Conservation (phyloP, 179 eudicot genomes). For the Kewa caespitosa region DNA sequence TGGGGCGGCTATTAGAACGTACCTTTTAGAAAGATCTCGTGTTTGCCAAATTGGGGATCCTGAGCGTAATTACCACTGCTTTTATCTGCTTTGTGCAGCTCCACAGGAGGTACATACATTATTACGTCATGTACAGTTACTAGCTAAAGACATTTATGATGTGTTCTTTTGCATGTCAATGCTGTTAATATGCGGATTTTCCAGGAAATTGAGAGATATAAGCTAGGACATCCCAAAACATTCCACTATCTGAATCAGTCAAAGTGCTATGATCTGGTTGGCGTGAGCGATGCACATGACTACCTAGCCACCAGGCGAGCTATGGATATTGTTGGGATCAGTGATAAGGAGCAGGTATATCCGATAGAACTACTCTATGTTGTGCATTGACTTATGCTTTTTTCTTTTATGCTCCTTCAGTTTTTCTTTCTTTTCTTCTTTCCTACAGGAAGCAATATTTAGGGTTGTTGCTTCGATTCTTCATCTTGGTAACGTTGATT, state of each 20-base stretch:
- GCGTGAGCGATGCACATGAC: constrained; percentile 80
- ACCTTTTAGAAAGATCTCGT: constrained; percentile 95
- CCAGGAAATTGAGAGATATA: constrained; percentile 80
- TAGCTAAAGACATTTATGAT: no score
- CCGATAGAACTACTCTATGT: neutral
- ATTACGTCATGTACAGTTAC: neutral
- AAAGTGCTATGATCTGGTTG: constrained; percentile 77
- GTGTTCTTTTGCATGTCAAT: constrained; percentile 1
- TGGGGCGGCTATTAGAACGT: constrained; percentile 98
- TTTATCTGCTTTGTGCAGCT: constrained; percentile 97
- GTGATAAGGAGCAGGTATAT: constrained; percentile 78
- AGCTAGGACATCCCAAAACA: constrained; percentile 68
- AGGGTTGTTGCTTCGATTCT: constrained; percentile 95
- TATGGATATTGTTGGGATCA: constrained; percentile 96
- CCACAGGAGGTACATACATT: constrained; percentile 92
- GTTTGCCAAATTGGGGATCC: constrained; percentile 93
- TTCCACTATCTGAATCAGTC: constrained; percentile 96
- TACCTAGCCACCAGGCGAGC: constrained; percentile 96
- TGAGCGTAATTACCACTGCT: constrained; percentile 97
- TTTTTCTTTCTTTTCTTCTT: constrained; percentile 31
- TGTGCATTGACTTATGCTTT: constrained; percentile 1
- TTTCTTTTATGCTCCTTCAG: neutral
- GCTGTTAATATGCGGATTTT: constrained; percentile 13
- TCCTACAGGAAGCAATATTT: constrained; percentile 86
- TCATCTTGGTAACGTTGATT: constrained; percentile 90